Evolutionary conservation across 148 eudicot genomes (phyloP), one percentile per base, ranked within the genome.

Genomic region (Rhododendron molle): DNA sequence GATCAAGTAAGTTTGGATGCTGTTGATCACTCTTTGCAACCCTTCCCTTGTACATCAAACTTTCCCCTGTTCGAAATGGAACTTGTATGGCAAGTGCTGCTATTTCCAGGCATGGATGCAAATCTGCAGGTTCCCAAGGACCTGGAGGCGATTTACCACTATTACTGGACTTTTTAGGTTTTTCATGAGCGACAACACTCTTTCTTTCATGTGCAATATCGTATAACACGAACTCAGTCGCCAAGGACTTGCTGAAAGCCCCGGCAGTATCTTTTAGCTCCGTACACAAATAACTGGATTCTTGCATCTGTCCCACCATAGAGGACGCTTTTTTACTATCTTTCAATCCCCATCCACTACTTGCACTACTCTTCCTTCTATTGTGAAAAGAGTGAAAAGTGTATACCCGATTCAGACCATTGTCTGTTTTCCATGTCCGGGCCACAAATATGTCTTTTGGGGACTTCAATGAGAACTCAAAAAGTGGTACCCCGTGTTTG

Each of bases 261-360:
- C 92, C 90, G 28, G 73, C 1, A 16, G 83, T 88, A 40, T 85
- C 88, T 74, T 83, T 90, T 74, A 91, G 77, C 81, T 93, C 94
- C 15, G 93, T 91, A 84, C 92, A 90, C 65, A 91, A 83, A 83
- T 88, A 90, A 88, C 96, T 94, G 23, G 96, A 92, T 72, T 94
- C 98, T 85, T 89, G 93, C 98, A 96, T 96, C 87, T 96, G 99
- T 46, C 94, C 98, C 76, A 95, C 91, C 90, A 93, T 83, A 50
- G 94, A 86, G 32, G 94, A 90, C 85, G 87, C 94, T 86, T 89
- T 93, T 73, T 88, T 93, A 83, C 86, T 86, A 83, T 90, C 92
- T 88, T 87, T 92, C 54, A 84, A 52, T 54, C 96, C 96, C 89
- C 89, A 67, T 62, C 73, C 73, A 0, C 88, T 89, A 85, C 88